Evolutionary conservation across 805 yeast genomes (phyloP), one percentile per base, ranked within the genome.

Genomic region (Blastobotrys americana): DNA sequence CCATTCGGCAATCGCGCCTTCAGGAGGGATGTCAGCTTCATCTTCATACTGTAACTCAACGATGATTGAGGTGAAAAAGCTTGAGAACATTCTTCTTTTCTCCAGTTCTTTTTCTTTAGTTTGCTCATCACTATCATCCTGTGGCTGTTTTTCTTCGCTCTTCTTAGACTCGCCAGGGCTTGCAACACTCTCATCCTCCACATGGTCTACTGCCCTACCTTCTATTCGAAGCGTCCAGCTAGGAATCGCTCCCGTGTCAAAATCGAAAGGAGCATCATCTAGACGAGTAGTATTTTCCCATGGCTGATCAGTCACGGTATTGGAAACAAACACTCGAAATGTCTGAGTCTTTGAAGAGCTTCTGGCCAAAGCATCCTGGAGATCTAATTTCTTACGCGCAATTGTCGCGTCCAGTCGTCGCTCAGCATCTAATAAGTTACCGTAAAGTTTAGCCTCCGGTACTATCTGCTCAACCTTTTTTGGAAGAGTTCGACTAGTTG

Each of bases 181-280:
- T n/a, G n/a, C n/a, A n/a, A n/a, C n/a, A n/a, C n/a, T n/a, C n/a
- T n/a, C n/a, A 6, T 31, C 39, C 4, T 6, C 67, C 42, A 69
- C 73, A 55, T 78, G 77, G 51, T 73, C 67, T 16, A 89, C 66
- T 19, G 86, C 66, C 47, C 89, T 71, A 10, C 98, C 98, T 64
- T 93, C 97, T 20, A 93, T 75, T 46, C 94, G 73, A 52, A 90
- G 72, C 1, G 93, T 83, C 97, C 97, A 90, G 2, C 85, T 74
- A 37, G 66, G 63, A n/a, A 51, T 46, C 9, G 54, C 46, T 15
- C 58, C 61, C 15, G 55, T 57, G 43, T 58, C 63, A 36, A 61
- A 57, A 33, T 62, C 65, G 23, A 57, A 59, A 20, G 62, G 47
- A 19, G 52, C 55, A 34, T 47, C 56, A 35, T 60, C 64, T 5